phyloP scores from a whole-genome alignment of 2,329 filamentous ascomycete genomes.

The Penicillium aurantiogriseum region DNA sequence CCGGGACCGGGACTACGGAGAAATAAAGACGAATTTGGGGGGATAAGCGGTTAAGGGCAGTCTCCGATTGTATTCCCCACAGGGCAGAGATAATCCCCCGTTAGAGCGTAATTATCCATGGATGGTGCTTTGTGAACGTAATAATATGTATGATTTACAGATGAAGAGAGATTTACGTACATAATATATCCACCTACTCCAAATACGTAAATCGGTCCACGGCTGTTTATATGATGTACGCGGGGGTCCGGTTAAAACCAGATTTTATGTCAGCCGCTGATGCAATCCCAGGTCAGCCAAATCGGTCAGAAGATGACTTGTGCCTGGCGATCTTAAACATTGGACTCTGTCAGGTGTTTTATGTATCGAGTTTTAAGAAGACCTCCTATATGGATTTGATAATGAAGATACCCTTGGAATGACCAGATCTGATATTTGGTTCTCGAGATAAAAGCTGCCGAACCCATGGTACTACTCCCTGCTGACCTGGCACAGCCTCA shows the following conservation, averaged over 20 bases:
- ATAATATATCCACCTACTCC: neutral
- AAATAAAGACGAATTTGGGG: neutral
- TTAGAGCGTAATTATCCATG: neutral
- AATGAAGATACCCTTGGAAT: neutral
- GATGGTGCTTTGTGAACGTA: neutral
- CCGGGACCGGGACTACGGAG: neutral
- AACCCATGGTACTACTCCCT: neutral
- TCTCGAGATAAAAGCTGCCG: neutral
- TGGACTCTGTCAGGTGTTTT: neutral
- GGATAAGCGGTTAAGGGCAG: neutral
- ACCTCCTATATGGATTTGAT: neutral
- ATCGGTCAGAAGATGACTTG: neutral
- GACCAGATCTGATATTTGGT: neutral
- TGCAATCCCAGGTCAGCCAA: constrained; percentile 1
- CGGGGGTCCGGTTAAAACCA: neutral
- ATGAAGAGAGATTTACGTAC: neutral
- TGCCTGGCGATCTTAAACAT: constrained; percentile 7
- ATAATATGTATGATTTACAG: neutral
- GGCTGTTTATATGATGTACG: too few species aligned
- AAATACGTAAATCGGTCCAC: neutral
- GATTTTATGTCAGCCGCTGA: constrained; percentile 5
- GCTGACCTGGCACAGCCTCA: neutral
- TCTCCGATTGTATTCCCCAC: neutral
- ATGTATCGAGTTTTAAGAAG: neutral
- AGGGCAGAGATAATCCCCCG: neutral